Conservation (phyloP, 192 early-diverging fungal genomes). For the Entophlyctis helioformis region DNA sequence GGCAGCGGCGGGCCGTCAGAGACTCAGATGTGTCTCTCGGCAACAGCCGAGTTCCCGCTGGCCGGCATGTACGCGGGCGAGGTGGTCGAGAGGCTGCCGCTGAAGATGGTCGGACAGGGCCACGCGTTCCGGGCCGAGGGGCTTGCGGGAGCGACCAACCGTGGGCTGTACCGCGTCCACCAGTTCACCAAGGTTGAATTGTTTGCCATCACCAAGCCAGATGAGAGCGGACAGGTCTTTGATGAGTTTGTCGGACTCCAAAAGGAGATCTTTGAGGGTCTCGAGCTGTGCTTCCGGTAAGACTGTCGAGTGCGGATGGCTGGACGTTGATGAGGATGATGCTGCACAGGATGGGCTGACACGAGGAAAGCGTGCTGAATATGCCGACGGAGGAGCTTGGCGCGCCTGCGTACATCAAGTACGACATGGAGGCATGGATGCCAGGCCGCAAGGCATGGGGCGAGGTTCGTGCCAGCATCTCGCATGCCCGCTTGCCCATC, state of each 20-base stretch:
- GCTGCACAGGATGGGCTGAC: too few species aligned
- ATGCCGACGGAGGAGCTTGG: slow-evolving; percentile 92
- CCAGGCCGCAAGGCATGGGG: slow-evolving; percentile 73
- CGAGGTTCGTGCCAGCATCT: slow-evolving; percentile 49
- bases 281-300: slow-evolving; percentile 72
- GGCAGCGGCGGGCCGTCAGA: slow-evolving; percentile 16
- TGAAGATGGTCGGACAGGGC: slow-evolving; percentile 66
- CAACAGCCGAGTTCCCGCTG: slow-evolving; percentile 86
- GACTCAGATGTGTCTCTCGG: slow-evolving; percentile 53
- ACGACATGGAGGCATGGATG: slow-evolving; percentile 97
- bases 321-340: too few species aligned
- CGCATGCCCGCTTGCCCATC: too few species aligned
- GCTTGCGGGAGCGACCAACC: slow-evolving; percentile 68
- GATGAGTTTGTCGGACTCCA: slow-evolving; percentile 65
- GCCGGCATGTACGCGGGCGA: slow-evolving; percentile 71
- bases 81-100: slow-evolving; percentile 55
- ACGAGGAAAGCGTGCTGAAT: too few species aligned
- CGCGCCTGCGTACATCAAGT: slow-evolving; percentile 80
- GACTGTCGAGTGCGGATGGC: too few species aligned
- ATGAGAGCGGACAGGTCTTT: slow-evolving; percentile 52
- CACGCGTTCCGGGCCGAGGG: slow-evolving; percentile 88
- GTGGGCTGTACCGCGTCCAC: slow-evolving; percentile 85
- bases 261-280: slow-evolving; percentile 54
- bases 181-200: slow-evolving; percentile 93
- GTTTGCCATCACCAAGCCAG: slow-evolving; percentile 51